Base-by-base conservation (phyloP, 345 rosid genomes). In the Garcia nutans region DNA sequence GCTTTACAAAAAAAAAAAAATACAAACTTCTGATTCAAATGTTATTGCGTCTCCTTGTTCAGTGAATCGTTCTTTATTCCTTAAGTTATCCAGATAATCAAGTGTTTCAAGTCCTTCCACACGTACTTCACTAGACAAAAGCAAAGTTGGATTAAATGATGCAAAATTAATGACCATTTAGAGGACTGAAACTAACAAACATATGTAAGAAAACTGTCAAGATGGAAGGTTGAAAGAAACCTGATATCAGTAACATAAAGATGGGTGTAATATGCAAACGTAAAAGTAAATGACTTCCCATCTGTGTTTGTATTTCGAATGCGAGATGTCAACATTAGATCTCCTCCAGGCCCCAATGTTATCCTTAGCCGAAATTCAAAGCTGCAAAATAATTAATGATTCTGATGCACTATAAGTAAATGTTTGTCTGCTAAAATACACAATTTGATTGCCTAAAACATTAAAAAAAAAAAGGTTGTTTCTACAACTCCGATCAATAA, bases 11-110 rank as follows among this genome's bases (percentile, higher is more conserved):
- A 28, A 15, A 58, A 52, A n/a, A 31, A 68, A 65, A 69, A 62
- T 31, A 82, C 80, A 75, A 74, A 87, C 92, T 81, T 89, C 90
- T 45, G 90, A 84, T 81, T 88, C 92, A 79, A 88, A 88, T 63
- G 86, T 82, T 79, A 88, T 77, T 70, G 92, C 92, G 78, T 88
- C 92, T 41, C 90, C 90, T 65, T 88, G 92, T 74, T 88, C 92
- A 13, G 92, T 88, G 76, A 87, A 88, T 54, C 90, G 85, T 79
- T 87, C 86, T 81, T 59, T 81, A 41, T 79, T 71, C 82, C 81
- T 78, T 65, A 88, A 77, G 80, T 82, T 88, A 69, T 87, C 92
- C 68, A 88, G 80, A 76, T 88, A 88, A 78, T 88, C 92, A 73
- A 87, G 79, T 37, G 92, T 88, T 82, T 88, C 92, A 37, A 88